Evolutionary conservation across 108 stramenopile genomes (phyloP).

Genomic region (Cylindrotheca closterium): DNA sequence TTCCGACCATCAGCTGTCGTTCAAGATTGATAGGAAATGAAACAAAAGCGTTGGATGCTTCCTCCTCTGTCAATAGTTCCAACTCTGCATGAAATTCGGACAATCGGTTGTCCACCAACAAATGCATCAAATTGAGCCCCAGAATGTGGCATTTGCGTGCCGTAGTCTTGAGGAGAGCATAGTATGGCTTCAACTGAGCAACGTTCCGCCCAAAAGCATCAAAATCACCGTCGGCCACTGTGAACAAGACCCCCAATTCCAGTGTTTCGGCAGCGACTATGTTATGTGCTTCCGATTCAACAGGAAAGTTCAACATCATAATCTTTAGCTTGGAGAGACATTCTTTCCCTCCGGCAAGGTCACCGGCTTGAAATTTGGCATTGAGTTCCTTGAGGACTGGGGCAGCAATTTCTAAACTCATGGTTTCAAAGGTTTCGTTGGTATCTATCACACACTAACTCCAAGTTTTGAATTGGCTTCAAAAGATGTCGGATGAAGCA

Average conservation of each 20-base stretch:
- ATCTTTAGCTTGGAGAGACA: slow-evolving; percentile 69
- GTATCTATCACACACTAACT: too few species aligned
- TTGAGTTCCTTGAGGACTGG: slow-evolving; percentile 54
- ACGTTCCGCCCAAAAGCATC: slow-evolving; percentile 85
- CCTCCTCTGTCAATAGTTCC: slow-evolving; percentile 75
- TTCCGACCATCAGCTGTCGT: slow-evolving; percentile 85
- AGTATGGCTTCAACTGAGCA: slow-evolving; percentile 78
- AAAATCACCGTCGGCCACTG: slow-evolving; percentile 73
- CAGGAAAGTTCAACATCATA: slow-evolving; percentile 57
- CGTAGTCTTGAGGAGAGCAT: slow-evolving; percentile 25
- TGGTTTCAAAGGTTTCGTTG: too few species aligned
- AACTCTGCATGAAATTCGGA: slow-evolving; percentile 90
- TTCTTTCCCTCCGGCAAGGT: slow-evolving; percentile 62
- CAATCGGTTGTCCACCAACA: slow-evolving; percentile 85
- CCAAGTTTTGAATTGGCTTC: too few species aligned
- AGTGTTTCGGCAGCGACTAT: slow-evolving; percentile 50
- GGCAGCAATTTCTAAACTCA: slow-evolving; percentile 48
- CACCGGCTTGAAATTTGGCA: slow-evolving; percentile 56
- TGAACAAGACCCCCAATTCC: slow-evolving; percentile 82
- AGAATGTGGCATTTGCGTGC: slow-evolving; percentile 74
- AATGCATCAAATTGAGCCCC: slow-evolving; percentile 83
- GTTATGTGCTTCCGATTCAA: slow-evolving; percentile 29
- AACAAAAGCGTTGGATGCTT: slow-evolving; percentile 58
- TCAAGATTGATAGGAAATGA: slow-evolving; percentile 84
- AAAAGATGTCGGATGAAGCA: too few species aligned